Evolutionary conservation across 805 yeast genomes (phyloP).

Genomic region (Suhomyces canberraensis): DNA sequence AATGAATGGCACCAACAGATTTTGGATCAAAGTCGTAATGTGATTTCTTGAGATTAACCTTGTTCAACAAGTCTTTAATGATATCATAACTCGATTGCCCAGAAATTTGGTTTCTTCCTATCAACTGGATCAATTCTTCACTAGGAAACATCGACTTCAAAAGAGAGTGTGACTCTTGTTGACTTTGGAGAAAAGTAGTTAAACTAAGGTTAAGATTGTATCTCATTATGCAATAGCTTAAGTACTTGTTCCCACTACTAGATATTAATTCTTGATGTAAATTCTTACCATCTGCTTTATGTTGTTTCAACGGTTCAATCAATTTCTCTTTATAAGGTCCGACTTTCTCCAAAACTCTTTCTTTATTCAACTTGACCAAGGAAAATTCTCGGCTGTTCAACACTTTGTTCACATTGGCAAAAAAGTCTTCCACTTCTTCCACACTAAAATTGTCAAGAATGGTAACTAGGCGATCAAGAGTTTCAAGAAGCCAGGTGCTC

Average conservation of each 20-base stretch:
- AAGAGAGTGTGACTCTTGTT: conserved; percentile 1
- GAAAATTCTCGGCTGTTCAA: conserved; percentile 6
- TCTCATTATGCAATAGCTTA: conserved; percentile 7
- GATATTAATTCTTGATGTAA: neutral
- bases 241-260: conserved; percentile 6
- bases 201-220: conserved; percentile 10
- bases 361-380: conserved; percentile 2
- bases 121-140: neutral
- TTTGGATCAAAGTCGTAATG: neutral
- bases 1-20: neutral
- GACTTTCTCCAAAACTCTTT: neutral
- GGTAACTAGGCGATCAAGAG: conserved; percentile 7
- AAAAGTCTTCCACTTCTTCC: conserved; percentile 11
- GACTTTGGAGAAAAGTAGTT: conserved; percentile 8
- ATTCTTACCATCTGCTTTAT: neutral
- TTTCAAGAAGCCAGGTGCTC: conserved; percentile 10
- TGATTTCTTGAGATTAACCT: neutral
- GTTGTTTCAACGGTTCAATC: neutral
- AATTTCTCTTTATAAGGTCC: neutral
- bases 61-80: neutral
- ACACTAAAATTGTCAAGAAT: conserved; percentile 11
- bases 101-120: neutral
- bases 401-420: conserved; percentile 3
- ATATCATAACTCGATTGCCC: neutral
- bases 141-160: conserved; percentile 1